A percentile compares a stretch with the other conserved stretches of the same genome.
Conservation (phyloP, 2,329 filamentous ascomycete genomes). For the Davidsoniella virescens region DNA sequence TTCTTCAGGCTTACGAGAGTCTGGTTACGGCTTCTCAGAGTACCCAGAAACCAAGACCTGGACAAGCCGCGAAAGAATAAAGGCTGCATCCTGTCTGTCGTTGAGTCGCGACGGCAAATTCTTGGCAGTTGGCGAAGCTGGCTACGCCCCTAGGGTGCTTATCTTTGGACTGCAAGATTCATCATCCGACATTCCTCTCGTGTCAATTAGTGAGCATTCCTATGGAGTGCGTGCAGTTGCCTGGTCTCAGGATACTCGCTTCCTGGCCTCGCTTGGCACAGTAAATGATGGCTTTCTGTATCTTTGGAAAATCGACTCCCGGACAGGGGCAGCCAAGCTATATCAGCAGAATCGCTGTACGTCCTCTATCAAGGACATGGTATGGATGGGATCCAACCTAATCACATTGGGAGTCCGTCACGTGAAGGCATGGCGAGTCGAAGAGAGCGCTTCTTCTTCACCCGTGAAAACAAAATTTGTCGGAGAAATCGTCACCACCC, state of each 20-base stretch:
- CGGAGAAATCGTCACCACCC: conserved; percentile 17
- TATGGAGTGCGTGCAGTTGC: conserved; percentile 79
- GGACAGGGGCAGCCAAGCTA: conserved; percentile 61
- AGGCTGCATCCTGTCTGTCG: conserved; percentile 80
- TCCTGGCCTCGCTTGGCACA: conserved; percentile 73
- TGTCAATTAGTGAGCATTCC: conserved; percentile 74
- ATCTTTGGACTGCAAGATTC: conserved; percentile 74
- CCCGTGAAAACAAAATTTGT: conserved; percentile 45
- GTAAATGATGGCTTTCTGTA: conserved; percentile 90
- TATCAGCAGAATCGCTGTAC: conserved; percentile 86
- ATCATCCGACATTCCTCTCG: conserved; percentile 65
- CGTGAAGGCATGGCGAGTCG: conserved; percentile 82
- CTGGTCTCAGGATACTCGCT: conserved; percentile 76
- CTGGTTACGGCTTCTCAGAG: conserved; percentile 29
- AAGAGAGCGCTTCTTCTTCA: conserved; percentile 44
- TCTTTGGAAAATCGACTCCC: conserved; percentile 74
- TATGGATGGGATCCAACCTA: conserved; percentile 73
- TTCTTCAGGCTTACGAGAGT: conserved; percentile 31
- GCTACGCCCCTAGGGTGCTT: conserved; percentile 79
- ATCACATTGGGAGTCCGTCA: conserved; percentile 82
- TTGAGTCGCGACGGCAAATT: conserved; percentile 77
- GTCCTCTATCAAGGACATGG: conserved; percentile 67
- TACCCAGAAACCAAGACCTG: conserved; percentile 61
- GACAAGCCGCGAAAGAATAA: conserved; percentile 83
- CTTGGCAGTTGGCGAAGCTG: conserved; percentile 86